Base-by-base conservation (phyloP, 371 early-diverging fungal genomes). In the Syncephalastrum racemosum region DNA sequence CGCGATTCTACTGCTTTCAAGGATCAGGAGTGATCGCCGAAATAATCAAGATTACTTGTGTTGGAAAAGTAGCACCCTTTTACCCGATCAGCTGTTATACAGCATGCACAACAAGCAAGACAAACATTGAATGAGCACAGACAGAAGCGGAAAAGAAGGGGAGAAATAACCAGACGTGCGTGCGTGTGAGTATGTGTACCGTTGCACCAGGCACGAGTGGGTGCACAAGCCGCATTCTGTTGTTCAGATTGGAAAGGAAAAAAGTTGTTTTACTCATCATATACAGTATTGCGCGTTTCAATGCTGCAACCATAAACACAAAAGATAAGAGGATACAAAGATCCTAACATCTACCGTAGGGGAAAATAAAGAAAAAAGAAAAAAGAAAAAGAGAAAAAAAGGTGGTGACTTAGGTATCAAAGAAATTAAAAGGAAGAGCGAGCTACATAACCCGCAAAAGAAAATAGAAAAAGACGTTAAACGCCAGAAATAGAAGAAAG, bases 311-410 rank as follows among this genome's bases (percentile, higher is more conserved):
- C 22, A 16, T 46, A 42, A 51, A 58, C 43, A 51, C 23, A 46
- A 50, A 50, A 51, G 36, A 46, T 18, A 22, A 25, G 48, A 47
- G 46, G 56, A 50, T 31, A 27, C 27, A 53, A 49, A 25, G 41
- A 56, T 40, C 22, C 46, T 18, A 48, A 53, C n/a, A 18, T 36
- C 53, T 46, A 31, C 36, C 36, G 36, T 31, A 31, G 36, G 54
- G 51, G 44, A 22, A 22, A 55, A 43, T 41, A 50, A 56, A 54
- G 42, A 60, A 54, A 48, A 48, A 42, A 50, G 52, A 14, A 24
- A 58, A 40, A 19, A 44, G 16, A 46, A 48, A 40, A 48, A 41
- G 39, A 53, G 31, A 31, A 14, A 54, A 51, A 47, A 25, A 48
- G 44, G 15, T 10, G 45, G 22, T 39, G 20, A 41, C 50, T 20